Evolutionary conservation across 2,329 filamentous ascomycete genomes (phyloP).

Genomic region (Fusarium pseudocircinatum): DNA sequence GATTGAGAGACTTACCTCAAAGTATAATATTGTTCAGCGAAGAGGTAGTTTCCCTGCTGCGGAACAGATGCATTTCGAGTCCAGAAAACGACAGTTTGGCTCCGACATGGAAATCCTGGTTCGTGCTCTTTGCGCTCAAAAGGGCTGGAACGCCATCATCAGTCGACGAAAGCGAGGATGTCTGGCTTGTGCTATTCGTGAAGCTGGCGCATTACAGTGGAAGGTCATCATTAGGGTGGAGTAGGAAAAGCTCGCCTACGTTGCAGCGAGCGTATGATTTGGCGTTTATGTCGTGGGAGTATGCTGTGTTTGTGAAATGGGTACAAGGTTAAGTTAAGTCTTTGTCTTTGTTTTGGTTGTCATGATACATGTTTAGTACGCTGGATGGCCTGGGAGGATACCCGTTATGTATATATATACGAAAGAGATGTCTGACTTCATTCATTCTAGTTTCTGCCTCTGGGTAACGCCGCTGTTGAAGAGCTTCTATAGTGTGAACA

Average conservation of each 20-base stretch:
- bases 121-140: conserved; percentile 77
- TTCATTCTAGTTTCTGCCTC: not conserved
- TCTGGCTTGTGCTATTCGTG: conserved; percentile 77
- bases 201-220: conserved; percentile 76
- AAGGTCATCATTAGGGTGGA: conserved; percentile 72
- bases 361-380: conserved; percentile 16
- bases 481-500: not conserved
- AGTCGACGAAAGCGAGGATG: conserved; percentile 75
- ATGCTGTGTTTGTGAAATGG: not conserved
- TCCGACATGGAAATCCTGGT: conserved; percentile 77
- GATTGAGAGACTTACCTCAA: conserved; percentile 48
- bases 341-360: conserved; percentile 1
- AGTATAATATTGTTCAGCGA: conserved; percentile 46
- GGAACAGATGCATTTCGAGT: conserved; percentile 65
- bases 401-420: conserved; percentile 11
- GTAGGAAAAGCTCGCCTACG: conserved; percentile 39
- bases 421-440: not conserved
- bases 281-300: conserved; percentile 20
- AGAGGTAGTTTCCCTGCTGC: conserved; percentile 54
- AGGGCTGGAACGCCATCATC: conserved; percentile 78
- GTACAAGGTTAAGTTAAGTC: not conserved
- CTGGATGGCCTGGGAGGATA: conserved; percentile 8
- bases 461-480: not conserved
- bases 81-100: conserved; percentile 65
- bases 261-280: conserved; percentile 5